Base-by-base conservation (phyloP, 2,329 filamentous ascomycete species). In the Xylaria polymorpha region DNA sequence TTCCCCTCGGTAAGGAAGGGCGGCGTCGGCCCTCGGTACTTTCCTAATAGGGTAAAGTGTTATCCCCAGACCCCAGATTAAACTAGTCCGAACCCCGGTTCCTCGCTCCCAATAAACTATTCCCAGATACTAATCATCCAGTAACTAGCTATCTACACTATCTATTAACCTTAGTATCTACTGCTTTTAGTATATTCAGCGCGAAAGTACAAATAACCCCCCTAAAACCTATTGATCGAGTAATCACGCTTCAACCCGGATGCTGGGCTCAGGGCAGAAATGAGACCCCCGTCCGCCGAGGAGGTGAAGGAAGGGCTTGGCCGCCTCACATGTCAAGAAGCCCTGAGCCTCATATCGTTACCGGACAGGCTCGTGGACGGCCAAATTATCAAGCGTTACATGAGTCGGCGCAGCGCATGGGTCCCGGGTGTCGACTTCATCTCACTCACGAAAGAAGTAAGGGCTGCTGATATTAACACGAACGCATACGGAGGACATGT, bases 401-500 rank as follows among this genome's bases (percentile, higher is more conserved):
- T 83, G 77, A 77, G 78, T 32, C 76, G 74, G 29, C 72, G 80
- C 9, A 73, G 73, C 0, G 78, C 78, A 1, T 81, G 80, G 74
- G 61, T 77, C 46, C 76, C 80, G 0, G 78, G 78, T 1, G 65
- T 67, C 6, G 81, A 82, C 46, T 60, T 80, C 53, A 15, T 20
- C 35, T 18, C 53, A 20, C 67, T 69, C 35, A 57, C 61, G 12
- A n/a, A 37, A n/a, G 44, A 66, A 44, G n/a, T 15, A 4, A 64
- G 48, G 7, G 8, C 22, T 15, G 4, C 1, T 9, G 1, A n/a
- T 48, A 25, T 43, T 62, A 3, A 72, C 75, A 22, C 64, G 48
- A 6, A 74, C 1, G 79, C 81, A 1, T 85, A 79, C 71, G 84
- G 84, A 25, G 83, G 83, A 0, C 81, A 84, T 72, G 82, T 84